Evolutionary conservation across 2,329 filamentous ascomycete species (phyloP).

Genomic region (Alternaria sp.): DNA sequence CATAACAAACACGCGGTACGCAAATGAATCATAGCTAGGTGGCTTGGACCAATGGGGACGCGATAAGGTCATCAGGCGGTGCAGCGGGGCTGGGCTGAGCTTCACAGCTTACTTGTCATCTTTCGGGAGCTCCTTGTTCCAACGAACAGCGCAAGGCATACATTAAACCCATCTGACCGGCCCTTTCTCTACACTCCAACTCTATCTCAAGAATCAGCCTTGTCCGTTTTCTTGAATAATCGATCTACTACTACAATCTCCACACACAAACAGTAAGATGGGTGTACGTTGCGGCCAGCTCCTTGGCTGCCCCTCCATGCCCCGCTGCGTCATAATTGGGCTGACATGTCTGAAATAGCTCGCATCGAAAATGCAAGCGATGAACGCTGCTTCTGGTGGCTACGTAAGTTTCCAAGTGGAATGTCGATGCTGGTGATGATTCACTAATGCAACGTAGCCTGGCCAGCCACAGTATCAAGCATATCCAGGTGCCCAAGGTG

Average conservation of each 20-base stretch:
- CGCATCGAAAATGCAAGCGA: too few relatives aligned
- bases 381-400: constrained; percentile 33
- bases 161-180: constrained; percentile 21
- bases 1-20: constrained; percentile 9
- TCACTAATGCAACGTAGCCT: constrained; percentile 49
- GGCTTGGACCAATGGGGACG: constrained; percentile 1
- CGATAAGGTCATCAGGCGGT: constrained; percentile 1
- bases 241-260: neutral
- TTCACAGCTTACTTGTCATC: constrained; percentile 5
- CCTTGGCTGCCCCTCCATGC: constrained; percentile 31
- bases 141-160: constrained; percentile 16
- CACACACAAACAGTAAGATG: constrained; percentile 18
- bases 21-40: constrained; percentile 6
- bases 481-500: constrained; percentile 63
- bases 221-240: neutral
- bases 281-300: constrained; percentile 28
- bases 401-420: constrained; percentile 60
- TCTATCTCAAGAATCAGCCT: constrained; percentile 19
- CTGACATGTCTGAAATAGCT: constrained; percentile 31
- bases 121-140: neutral
- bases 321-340: constrained; percentile 32
- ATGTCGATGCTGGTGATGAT: constrained; percentile 18
- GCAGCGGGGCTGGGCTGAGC: constrained; percentile 14
- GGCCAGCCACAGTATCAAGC: constrained; percentile 64
- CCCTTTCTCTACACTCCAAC: constrained; percentile 14